Evolutionary conservation across 805 yeast genomes (phyloP).

Genomic region (Kazachstania bromeliacearum): DNA sequence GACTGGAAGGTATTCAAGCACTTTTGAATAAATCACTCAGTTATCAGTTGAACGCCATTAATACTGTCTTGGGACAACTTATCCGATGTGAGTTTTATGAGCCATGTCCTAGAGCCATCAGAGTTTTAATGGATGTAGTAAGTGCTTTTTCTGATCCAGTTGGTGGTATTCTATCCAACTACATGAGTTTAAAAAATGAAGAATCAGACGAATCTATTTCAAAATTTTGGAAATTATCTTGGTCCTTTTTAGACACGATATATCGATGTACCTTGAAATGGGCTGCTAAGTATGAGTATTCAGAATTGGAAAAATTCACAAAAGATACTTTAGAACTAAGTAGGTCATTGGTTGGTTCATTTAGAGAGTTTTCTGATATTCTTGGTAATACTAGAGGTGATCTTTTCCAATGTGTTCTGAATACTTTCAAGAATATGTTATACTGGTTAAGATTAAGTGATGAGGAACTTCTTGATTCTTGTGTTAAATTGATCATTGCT

Average conservation of each 20-base stretch:
- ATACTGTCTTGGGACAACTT: conserved; percentile 36
- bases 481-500: conserved; percentile 60
- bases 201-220: conserved; percentile 25
- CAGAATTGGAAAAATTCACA: conserved; percentile 66
- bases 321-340: conserved; percentile 79
- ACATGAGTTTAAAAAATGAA: conserved; percentile 15
- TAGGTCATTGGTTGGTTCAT: conserved; percentile 56
- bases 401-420: conserved; percentile 45
- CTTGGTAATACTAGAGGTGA: conserved; percentile 28
- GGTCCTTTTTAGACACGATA: conserved; percentile 65
- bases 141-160: conserved; percentile 57
- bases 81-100: conserved; percentile 46
- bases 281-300: conserved; percentile 55
- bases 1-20: conserved; percentile 63
- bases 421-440: conserved; percentile 58
- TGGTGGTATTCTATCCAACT: conserved; percentile 41
- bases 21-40: conserved; percentile 38
- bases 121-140: conserved; percentile 65
- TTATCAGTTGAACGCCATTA: conserved; percentile 41
- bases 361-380: conserved; percentile 37
- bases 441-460: conserved; percentile 83
- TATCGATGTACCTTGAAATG: conserved; percentile 61
- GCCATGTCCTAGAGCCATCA: conserved; percentile 66
- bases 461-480: conserved; percentile 50
- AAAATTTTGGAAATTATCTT: conserved; percentile 56